Base-by-base conservation (phyloP, 106 monocot species). In the Agapanthus africanus region DNA sequence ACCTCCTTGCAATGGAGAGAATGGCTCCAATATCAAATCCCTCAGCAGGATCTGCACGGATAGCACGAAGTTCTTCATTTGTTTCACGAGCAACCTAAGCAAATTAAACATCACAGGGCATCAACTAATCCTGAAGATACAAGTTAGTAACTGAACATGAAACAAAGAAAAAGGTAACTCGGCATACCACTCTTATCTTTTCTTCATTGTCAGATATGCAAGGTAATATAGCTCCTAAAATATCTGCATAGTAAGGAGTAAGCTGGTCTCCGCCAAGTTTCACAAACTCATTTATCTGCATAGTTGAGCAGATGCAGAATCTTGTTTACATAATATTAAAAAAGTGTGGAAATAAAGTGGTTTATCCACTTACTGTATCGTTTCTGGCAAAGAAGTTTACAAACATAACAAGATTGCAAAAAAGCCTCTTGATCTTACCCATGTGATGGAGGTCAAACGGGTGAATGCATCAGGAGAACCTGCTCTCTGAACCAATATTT, bases 61-160 rank as follows among this genome's bases (percentile, higher is more conserved):
- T 78, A 37, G 75, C 65, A 61, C 95, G 88, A 78, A 95, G 91
- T 63, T 91, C 95, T 42, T 91, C 91, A 88, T 95, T 95, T 25
- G 95, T 47, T 95, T 95, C 95, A 74, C 91, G 88, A 38, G 95
- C 91, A 47, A 47, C 46, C 46, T 47, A 47, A 15, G 46, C 46
- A 47, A 19, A 47, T 47, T 13, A 47, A 47, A 19, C 46, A n/a
- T 47, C 16, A 19, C 46, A 47, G 13, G 13, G 13, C 19, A 90
- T 84, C 99, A 99, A 92, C 25, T 90, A 84, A 52, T 93, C 93
- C 90, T 99, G 92, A 83, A 90, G 93, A 82, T 84, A 91, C 83
- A 91, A 62, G 46, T 50, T 32, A 36, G 40, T 50, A 47, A 13
- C 46, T 47, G n/a, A n/a, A n/a, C n/a, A n/a, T n/a, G n/a, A n/a